A percentile compares a stretch with the other conserved stretches of the same genome.
These are phyloP conservation scores for Haplographium delicatum DNA, from an alignment of 495 filamentous ascomycete genomes.

Conservation along the genomic window DNA sequence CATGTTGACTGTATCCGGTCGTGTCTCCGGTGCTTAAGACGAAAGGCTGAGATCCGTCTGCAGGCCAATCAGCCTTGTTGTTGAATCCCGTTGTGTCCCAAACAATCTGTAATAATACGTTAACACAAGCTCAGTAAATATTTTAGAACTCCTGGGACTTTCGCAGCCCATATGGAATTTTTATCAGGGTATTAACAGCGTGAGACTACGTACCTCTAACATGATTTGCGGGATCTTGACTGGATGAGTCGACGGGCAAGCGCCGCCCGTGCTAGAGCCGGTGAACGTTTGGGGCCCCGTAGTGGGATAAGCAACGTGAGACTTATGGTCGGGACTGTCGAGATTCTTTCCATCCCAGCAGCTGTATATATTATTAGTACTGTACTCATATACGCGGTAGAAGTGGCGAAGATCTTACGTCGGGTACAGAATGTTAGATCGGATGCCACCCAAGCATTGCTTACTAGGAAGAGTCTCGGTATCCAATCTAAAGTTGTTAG, in stretches of 20 bases:
- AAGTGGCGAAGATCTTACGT: no score
- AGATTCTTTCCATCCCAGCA: conserved; percentile 82
- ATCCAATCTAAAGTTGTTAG: no score
- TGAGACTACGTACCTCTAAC: conserved; percentile 18
- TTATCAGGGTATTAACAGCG: neutral
- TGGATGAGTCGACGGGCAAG: conserved; percentile 13
- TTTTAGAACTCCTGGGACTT: no score
- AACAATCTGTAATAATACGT: conserved; percentile 15
- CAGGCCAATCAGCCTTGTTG: conserved; percentile 23
- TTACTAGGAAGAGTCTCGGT: conserved; percentile 37
- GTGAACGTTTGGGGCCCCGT: neutral
- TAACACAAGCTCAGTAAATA: neutral
- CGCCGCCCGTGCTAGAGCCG: conserved; percentile 32
- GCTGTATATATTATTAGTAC: no score
- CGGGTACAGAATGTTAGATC: conserved; percentile 44
- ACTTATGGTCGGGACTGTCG: conserved; percentile 47
- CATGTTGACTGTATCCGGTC: conserved; percentile 18
- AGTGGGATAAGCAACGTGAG: conserved; percentile 32
- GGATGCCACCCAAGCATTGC: conserved; percentile 42
- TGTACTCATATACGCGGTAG: no score
- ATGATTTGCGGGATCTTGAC: conserved; percentile 30
- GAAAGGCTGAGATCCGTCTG: conserved; percentile 25
- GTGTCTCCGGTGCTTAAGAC: neutral
- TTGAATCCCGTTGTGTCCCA: conserved; percentile 17
- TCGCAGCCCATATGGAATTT: no score